Percentiles rank a stretch among this genome's conserved stretches.
phyloP scores from a whole-genome alignment of 768 basidiomycete species.

The Gymnopilus dilepis region DNA sequence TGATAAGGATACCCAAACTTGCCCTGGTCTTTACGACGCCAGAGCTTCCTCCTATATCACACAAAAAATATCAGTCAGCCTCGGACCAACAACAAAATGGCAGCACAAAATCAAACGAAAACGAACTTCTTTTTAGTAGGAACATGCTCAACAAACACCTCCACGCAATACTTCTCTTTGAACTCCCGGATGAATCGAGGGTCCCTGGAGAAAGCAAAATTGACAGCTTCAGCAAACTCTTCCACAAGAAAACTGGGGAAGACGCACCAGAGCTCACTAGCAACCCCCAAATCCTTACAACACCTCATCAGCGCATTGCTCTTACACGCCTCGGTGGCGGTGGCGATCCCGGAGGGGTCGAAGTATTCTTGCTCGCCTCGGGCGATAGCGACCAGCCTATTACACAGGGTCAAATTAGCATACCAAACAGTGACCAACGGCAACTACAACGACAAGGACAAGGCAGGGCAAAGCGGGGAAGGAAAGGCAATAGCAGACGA shows the following conservation, averaged over 20 bases:
- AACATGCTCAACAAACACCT: slow-evolving; percentile 85
- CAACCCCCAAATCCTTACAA: slow-evolving; percentile 95
- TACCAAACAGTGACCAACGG: too few relatives aligned
- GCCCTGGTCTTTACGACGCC: slow-evolving; percentile 85
- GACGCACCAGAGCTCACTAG: slow-evolving; percentile 89
- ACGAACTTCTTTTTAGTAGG: slow-evolving; percentile 90
- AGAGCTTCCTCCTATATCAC: slow-evolving; percentile 78
- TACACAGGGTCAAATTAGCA: background rate
- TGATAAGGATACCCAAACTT: slow-evolving; percentile 91
- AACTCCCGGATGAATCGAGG: slow-evolving; percentile 95
- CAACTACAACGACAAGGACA: too few relatives aligned
- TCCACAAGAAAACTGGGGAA: too few relatives aligned
- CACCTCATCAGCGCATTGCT: slow-evolving; percentile 98
- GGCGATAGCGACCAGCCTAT: slow-evolving; percentile 86
- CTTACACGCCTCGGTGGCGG: slow-evolving; percentile 94
- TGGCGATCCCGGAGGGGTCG: slow-evolving; percentile 87
- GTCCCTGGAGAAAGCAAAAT: slow-evolving; percentile 86
- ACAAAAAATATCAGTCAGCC: slow-evolving; percentile 3
- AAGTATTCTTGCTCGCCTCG: slow-evolving; percentile 98
- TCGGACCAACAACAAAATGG: too few relatives aligned
- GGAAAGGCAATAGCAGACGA: slow-evolving; percentile 4
- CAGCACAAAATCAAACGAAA: background rate
- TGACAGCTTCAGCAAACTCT: too few relatives aligned
- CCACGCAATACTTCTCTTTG: slow-evolving; percentile 81
- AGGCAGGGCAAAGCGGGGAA: too few relatives aligned